These are phyloP conservation scores for Oidiodendron maius DNA, from an alignment of 495 filamentous ascomycete species.

Conservation along the genomic window DNA sequence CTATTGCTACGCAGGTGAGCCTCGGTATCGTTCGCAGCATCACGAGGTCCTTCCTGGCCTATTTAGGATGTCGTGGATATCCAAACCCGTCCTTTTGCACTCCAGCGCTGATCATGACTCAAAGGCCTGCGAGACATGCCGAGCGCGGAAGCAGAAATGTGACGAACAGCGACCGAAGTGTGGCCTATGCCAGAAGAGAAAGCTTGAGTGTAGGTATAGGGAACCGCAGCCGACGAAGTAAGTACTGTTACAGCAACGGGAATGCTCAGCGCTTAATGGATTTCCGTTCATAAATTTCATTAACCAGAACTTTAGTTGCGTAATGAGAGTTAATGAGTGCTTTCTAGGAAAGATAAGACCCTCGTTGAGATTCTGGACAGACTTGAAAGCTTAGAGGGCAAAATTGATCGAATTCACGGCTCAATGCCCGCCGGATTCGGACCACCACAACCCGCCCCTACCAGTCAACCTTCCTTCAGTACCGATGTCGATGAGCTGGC, in stretches of 20 bases:
- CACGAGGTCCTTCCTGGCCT: too few species aligned
- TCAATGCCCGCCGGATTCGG: conserved; percentile 14
- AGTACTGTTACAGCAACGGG: too few species aligned
- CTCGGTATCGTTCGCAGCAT: too few species aligned
- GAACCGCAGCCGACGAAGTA: conserved; percentile 60
- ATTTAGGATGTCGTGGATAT: background rate
- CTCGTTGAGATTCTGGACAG: too few species aligned
- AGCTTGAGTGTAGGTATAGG: conserved; percentile 52
- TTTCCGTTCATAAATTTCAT: background rate
- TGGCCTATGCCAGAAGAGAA: conserved; percentile 43
- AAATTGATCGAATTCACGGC: conserved; percentile 22
- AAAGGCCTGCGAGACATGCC: conserved; percentile 78
- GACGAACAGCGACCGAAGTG: conserved; percentile 82
- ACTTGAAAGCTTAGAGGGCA: conserved; percentile 41
- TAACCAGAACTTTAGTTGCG: too few species aligned
- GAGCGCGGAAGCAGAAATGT: too few species aligned
- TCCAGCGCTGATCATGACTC: background rate
- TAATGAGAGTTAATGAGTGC: conserved; percentile 15
- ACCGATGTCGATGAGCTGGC: too few species aligned
- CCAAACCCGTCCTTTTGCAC: background rate
- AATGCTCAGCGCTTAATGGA: background rate
- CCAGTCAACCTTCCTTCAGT: conserved; percentile 19
- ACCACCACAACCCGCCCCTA: too few species aligned
- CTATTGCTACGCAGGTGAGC: conserved; percentile 11
- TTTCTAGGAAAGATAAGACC: conserved; percentile 54